Evolutionary conservation across 2,329 filamentous ascomycete genomes (phyloP), one percentile per base, ranked within the genome.

Genomic region (Massarina eburnea): DNA sequence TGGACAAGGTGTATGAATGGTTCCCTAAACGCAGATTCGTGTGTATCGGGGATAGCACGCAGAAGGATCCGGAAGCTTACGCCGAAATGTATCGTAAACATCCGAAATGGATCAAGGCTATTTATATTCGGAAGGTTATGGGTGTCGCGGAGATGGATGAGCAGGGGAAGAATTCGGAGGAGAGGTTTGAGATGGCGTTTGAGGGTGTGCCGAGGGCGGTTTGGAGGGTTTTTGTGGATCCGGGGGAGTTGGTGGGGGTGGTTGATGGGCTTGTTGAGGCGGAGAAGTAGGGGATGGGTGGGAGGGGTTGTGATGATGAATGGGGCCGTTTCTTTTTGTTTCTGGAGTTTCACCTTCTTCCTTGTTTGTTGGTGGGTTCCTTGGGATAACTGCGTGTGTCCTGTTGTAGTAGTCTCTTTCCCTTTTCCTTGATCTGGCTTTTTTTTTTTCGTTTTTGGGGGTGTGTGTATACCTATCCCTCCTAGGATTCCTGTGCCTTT

Each of bases 31-130:
- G 88, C 49, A 88, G 86, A 58, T 85, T 95, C 72, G 82, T 97
- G 51, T 85, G 85, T 56, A 84, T 97, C 54, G 92, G 92, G 1
- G 92, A 97, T 71, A 92, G 86, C 30, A 96, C 91, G 0, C 92
- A 96, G 71, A 86, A 83, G 20, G 92, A 97, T 59, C 91, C 92
- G 0, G 92, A 97, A 67, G 83, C 89, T 0, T 97, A 96, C 63
- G 91, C 85, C 21, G 85, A 91, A 56, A 83, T 89, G 71, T 91
- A 79, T 69, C 68, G 83, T 41, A 77, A 79, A 39, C 81, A 84
- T 51, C 84, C 85, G 0, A 82, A 80, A 6, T 96, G 91, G 89
- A 82, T 96, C 50, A 82, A 82, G 50, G 80, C 88, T 10, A 94
- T 97, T 37, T 86, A 89, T 53, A 95, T 96, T 59, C 82, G 91